These are phyloP conservation scores for Manihot esculenta DNA, from an alignment of 441 rosid genomes.

Conservation along the genomic window DNA sequence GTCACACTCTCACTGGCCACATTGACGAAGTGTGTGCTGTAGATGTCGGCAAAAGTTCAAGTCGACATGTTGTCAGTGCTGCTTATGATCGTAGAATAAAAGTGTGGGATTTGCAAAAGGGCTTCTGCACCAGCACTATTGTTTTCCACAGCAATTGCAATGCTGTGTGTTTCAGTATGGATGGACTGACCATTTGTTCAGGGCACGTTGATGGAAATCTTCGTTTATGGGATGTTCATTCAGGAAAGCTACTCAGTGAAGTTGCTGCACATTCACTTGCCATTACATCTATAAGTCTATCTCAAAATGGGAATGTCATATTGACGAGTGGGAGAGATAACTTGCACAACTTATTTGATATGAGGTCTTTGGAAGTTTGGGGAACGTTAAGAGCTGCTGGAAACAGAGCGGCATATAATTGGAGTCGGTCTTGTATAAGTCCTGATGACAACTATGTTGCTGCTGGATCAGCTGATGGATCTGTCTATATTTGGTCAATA, in stretches of 20 bases:
- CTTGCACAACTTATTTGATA: conserved; percentile 83
- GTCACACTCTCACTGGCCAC: conserved; percentile 90
- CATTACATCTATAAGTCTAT: conserved; percentile 67
- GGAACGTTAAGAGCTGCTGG: conserved; percentile 77
- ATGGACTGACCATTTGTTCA: conserved; percentile 86
- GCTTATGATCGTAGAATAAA: conserved; percentile 92
- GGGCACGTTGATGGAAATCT: conserved; percentile 96
- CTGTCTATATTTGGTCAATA: conserved; percentile 78
- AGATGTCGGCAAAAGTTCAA: conserved; percentile 84
- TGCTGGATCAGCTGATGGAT: conserved; percentile 92
- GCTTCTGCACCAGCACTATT: conserved; percentile 87
- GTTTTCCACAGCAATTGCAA: conserved; percentile 89
- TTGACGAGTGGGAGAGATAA: conserved; percentile 95
- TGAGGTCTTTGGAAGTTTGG: conserved; percentile 77
- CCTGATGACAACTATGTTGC: conserved; percentile 84
- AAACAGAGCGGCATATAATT: conserved; percentile 83
- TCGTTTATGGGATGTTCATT: conserved; percentile 86
- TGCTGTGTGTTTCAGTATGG: conserved; percentile 72
- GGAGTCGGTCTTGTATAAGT: conserved; percentile 96
- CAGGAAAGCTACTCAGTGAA: conserved; percentile 79
- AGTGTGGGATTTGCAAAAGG: conserved; percentile 91
- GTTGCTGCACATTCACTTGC: conserved; percentile 83
- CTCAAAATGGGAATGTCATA: conserved; percentile 66
- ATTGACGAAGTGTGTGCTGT: conserved; percentile 87
- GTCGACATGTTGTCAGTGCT: conserved; percentile 81